Base-by-base conservation (phyloP, 805 yeast genomes). In the Candida adriatica region DNA sequence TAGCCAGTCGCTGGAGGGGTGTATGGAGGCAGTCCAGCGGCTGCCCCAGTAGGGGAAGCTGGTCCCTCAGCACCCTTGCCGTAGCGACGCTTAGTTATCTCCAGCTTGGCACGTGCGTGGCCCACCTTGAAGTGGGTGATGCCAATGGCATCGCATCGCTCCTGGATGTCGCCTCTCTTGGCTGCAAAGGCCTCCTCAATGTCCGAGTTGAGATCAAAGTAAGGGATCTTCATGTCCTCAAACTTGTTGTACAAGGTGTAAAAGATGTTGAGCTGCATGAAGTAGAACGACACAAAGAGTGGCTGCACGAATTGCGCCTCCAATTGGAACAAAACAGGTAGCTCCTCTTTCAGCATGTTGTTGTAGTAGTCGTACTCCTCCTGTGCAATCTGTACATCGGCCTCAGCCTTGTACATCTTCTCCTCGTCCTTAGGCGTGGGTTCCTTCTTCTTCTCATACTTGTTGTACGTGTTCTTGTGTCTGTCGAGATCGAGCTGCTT, bases 221-320 rank as follows among this genome's bases (percentile, higher is more conserved):
- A 92, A 11, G 96, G 96, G 45, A 92, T 92, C 63, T 92, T 87
- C 83, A 90, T 78, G 54, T 85, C 95, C 61, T 90, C 95, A 85
- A 90, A 84, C 49, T 83, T 74, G 53, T 72, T 80, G 65, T 84
- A 88, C 41, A 92, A 66, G 1, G 96, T 87, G 69, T 92, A 92
- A 59, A 88, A 92, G 36, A 92, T 86, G 64, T 92, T 92, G 66
- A 92, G 73, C 65, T 92, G 98, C 97, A 92, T 92, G 68, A 77
- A 92, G 62, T 92, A 92, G 59, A 92, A 79, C 34, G 94, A 80
- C 49, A 90, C 92, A 62, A 92, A 92, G 49, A 92, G 66, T 13
- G 98, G 98, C 53, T 78, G 80, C 54, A 92, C 88, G 55, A 92
- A 86, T 49, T 87, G 92, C 5, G 87, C 83, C 59, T 92, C 96